Conservation (phyloP, 441 rosid genomes). For the Raphanus hybrid region DNA sequence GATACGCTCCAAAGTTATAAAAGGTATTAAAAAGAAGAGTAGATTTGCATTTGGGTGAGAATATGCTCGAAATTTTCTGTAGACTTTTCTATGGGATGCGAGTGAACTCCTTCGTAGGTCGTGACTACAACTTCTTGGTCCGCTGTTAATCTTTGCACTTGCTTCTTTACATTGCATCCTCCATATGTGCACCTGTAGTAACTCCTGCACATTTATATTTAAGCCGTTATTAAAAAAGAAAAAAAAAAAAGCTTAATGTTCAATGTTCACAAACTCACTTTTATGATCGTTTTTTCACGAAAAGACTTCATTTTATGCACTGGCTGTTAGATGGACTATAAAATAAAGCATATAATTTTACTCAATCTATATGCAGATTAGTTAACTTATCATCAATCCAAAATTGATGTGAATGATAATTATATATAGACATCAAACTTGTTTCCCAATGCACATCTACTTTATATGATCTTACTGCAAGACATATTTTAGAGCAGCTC, state of each 20-base stretch:
- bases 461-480: background rate
- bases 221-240: background rate
- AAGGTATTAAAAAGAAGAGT: slow-evolving; percentile 44
- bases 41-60: slow-evolving; percentile 68
- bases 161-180: slow-evolving; percentile 81
- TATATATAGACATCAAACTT: background rate
- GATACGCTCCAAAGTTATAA: background rate
- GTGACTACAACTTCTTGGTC: slow-evolving; percentile 74
- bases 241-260: too few species aligned
- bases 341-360: background rate
- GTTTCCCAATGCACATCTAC: background rate
- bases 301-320: background rate
- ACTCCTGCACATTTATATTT: slow-evolving; percentile 51
- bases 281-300: background rate
- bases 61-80: slow-evolving; percentile 72
- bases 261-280: background rate
- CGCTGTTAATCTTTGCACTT: slow-evolving; percentile 58
- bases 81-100: slow-evolving; percentile 62
- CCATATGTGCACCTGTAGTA: slow-evolving; percentile 64
- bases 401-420: background rate
- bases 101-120: slow-evolving; percentile 72
- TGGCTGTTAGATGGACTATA: background rate
- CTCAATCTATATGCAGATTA: background rate
- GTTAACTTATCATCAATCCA: background rate
- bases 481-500: background rate